Conservation (phyloP, 2,329 filamentous ascomycete species). For the Diaporthe ilicicola region DNA sequence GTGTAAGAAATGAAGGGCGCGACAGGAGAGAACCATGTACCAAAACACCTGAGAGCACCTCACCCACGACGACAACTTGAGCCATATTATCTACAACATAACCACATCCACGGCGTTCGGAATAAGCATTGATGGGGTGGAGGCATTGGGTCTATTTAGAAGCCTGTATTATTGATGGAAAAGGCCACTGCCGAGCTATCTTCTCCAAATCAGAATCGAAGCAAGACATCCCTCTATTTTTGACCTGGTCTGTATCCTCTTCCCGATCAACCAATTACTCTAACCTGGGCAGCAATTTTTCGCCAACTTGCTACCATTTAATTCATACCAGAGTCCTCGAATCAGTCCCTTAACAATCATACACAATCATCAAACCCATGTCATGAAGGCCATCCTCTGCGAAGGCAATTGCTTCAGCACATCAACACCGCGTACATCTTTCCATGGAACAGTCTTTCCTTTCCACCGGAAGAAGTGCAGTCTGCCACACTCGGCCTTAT, state of each 20-base stretch:
- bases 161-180: constrained; percentile 26
- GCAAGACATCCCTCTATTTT: background rate
- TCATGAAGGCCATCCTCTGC: background rate
- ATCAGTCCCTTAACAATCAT: background rate
- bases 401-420: background rate
- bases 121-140: constrained; percentile 29
- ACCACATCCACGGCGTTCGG: constrained; percentile 34
- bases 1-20: constrained; percentile 31
- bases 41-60: constrained; percentile 12
- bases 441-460: background rate
- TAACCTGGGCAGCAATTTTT: background rate
- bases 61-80: constrained; percentile 26
- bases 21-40: constrained; percentile 5
- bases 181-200: constrained; percentile 9
- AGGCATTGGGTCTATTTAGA: constrained; percentile 32
- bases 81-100: constrained; percentile 32
- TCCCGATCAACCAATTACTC: background rate
- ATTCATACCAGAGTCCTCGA: background rate
- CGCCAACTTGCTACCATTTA: background rate
- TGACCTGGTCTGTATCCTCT: background rate
- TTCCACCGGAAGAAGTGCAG: background rate
- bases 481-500: background rate
- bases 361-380: background rate
- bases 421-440: background rate
- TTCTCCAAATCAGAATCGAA: background rate